Conservation (phyloP, 2,329 filamentous ascomycete species). For the Aspergillus chevalieri region DNA sequence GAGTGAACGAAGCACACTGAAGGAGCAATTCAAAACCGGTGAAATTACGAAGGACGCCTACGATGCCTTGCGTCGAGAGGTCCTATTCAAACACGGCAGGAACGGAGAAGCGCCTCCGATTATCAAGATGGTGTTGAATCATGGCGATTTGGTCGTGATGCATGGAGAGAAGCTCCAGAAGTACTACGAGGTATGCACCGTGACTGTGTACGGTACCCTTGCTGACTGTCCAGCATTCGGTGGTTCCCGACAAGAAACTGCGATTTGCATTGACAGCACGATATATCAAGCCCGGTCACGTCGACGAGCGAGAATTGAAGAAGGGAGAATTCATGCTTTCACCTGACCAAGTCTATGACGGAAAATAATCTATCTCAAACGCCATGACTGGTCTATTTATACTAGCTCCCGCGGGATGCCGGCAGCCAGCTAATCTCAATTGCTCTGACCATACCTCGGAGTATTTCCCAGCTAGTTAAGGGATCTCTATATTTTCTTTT, state of each 20-base stretch:
- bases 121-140: slow-evolving; percentile 45
- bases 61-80: slow-evolving; percentile 14
- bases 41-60: slow-evolving; percentile 19
- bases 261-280: slow-evolving; percentile 33
- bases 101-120: slow-evolving; percentile 22
- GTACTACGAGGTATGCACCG: slow-evolving; percentile 44
- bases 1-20: slow-evolving; percentile 18
- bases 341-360: slow-evolving; percentile 24
- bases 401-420: too few relatives aligned
- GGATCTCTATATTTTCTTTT: neutral
- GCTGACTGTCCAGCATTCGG: slow-evolving; percentile 22
- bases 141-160: slow-evolving; percentile 56
- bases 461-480: neutral
- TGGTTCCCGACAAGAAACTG: slow-evolving; percentile 24
- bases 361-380: slow-evolving; percentile 13
- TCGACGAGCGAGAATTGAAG: slow-evolving; percentile 14
- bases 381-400: neutral
- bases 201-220: neutral
- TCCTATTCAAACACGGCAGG: slow-evolving; percentile 17
- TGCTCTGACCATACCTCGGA: neutral
- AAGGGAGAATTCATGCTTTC: slow-evolving; percentile 24
- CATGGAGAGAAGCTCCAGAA: slow-evolving; percentile 49
- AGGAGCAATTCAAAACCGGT: slow-evolving; percentile 11
- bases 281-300: slow-evolving; percentile 22
- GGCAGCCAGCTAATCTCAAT: neutral